Conservation (phyloP, 768 basidiomycete genomes). For the Filobasidium floriforme region DNA sequence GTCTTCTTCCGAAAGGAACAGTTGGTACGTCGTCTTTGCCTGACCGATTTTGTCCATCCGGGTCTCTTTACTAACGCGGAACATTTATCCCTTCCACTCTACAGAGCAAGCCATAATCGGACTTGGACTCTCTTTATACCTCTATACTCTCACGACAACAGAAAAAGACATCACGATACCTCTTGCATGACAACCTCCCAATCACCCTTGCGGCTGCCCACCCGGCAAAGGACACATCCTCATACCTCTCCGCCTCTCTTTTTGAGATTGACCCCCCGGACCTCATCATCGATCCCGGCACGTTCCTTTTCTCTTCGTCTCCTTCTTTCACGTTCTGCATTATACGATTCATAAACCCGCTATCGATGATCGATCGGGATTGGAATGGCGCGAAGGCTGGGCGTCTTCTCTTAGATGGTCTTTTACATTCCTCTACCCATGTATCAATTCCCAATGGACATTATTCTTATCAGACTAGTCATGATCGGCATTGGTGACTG, state of each 20-base stretch:
- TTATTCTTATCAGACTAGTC: background rate
- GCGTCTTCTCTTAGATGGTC: too few species aligned
- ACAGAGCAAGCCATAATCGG: conserved; percentile 22
- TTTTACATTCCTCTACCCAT: background rate
- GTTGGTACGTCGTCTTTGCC: conserved; percentile 44
- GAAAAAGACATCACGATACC: conserved; percentile 3
- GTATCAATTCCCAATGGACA: background rate
- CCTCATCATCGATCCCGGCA: background rate
- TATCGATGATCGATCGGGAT: too few species aligned
- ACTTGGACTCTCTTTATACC: background rate
- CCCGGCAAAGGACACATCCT: background rate
- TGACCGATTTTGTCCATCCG: background rate
- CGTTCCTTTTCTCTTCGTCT: background rate
- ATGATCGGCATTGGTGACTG: too few species aligned
- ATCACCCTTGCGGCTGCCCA: background rate
- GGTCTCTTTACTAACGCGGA: background rate
- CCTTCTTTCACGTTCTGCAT: background rate
- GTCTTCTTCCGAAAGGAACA: conserved; percentile 97
- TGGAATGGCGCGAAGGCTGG: too few species aligned
- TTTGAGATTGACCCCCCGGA: background rate
- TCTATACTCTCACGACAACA: conserved; percentile 11
- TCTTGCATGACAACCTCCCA: background rate
- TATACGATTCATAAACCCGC: background rate
- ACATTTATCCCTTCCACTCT: background rate
- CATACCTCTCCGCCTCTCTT: background rate